Evolutionary conservation across 768 basidiomycete genomes (phyloP).

Genomic region (Galerina sulciceps): DNA sequence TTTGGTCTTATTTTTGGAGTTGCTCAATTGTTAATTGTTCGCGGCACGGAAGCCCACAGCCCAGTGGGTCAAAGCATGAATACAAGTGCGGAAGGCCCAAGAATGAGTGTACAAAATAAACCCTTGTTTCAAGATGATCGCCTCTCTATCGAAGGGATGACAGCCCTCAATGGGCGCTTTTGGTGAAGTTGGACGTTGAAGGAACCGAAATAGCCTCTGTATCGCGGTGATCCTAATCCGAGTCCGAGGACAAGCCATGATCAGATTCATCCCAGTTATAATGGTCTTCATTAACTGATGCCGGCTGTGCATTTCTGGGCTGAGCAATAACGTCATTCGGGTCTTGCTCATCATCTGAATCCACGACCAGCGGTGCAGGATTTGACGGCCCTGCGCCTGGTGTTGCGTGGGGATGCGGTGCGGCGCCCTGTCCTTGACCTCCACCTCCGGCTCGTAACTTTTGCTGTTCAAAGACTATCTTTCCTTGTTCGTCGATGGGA

Average conservation of each 20-base stretch:
- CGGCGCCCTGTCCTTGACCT: background rate
- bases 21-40: too few species aligned
- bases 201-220: too few species aligned
- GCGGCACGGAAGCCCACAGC: too few species aligned
- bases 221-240: background rate
- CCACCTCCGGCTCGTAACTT: too few species aligned
- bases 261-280: slow-evolving; percentile 26
- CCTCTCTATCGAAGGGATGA: too few species aligned
- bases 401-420: background rate
- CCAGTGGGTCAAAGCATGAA: too few species aligned
- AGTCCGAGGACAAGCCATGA: slow-evolving; percentile 16
- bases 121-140: too few species aligned
- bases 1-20: too few species aligned
- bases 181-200: too few species aligned
- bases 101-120: too few species aligned
- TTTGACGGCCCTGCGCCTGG: background rate
- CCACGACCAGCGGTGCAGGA: slow-evolving; percentile 10
- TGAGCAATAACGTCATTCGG: slow-evolving; percentile 31
- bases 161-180: too few species aligned
- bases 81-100: too few species aligned
- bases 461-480: background rate
- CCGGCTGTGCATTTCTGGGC: background rate
- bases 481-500: slow-evolving; percentile 50
- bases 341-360: slow-evolving; percentile 35
- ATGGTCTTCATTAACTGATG: background rate